These are phyloP conservation scores for Solanum chilense DNA, from an alignment of 257 asterid genomes.

Conservation along the genomic window DNA sequence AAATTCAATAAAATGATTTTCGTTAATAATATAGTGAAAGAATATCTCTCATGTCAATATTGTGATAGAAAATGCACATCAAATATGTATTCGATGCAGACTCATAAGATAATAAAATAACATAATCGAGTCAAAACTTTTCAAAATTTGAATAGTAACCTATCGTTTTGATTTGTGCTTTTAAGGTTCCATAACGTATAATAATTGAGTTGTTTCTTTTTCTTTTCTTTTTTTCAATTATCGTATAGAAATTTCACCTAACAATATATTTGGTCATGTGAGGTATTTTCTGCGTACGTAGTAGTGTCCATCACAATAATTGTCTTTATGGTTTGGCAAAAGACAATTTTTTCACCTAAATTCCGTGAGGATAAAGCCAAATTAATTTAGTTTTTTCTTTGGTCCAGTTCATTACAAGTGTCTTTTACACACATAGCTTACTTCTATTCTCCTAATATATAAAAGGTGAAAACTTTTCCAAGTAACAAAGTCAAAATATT, in stretches of 20 bases:
- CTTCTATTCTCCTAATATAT: not conserved
- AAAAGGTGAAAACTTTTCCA: not conserved
- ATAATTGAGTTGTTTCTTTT: not conserved
- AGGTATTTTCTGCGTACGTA: not conserved
- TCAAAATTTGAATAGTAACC: not conserved
- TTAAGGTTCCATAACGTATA: not conserved
- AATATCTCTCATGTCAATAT: too few species aligned
- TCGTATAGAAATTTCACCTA: not conserved
- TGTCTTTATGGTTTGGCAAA: constrained; percentile 2
- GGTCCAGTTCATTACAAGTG: not conserved
- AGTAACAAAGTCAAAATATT: not conserved
- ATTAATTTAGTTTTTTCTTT: not conserved
- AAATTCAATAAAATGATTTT: too few species aligned
- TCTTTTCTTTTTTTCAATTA: not conserved
- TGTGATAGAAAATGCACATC: not conserved
- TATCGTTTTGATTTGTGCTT: not conserved
- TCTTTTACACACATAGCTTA: not conserved
- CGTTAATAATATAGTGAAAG: too few species aligned
- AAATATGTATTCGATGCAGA: not conserved
- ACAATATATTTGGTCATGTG: not conserved
- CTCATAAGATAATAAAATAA: not conserved
- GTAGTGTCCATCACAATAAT: not conserved
- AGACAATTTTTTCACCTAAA: not conserved
- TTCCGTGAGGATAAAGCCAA: not conserved
- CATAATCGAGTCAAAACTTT: not conserved